Base-by-base conservation (phyloP, 176 grass and related monocot genomes). In the Echinochloa phyllopogon region DNA sequence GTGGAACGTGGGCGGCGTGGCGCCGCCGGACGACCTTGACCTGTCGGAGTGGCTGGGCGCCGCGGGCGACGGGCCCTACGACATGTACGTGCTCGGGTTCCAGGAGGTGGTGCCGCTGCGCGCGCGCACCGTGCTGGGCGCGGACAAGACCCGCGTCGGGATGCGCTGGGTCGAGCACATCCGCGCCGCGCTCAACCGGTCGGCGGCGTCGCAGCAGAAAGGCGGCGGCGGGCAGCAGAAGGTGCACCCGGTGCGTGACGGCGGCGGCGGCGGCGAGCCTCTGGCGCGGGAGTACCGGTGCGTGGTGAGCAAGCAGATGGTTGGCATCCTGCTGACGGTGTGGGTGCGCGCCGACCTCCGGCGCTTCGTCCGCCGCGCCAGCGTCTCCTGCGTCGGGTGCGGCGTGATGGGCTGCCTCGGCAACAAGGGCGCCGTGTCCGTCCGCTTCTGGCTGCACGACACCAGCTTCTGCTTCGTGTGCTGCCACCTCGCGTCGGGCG, bases 301-400 rank as follows among this genome's bases (percentile, higher is more conserved):
- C 88, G 82, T 96, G 62, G 87, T 94, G 71, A 96, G 93, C 86
- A 99, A 99, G 91, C 96, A 99, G 85, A 99, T 99, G 96, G 93
- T 96, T 21, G 96, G 96, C 59, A 92, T 99, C 87, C 85, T 94
- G 58, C 82, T 91, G 43, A 90, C 91, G 1, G 88, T 99, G 21
- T 99, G 96, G 96, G 87, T 92, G 20, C 92, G 93, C 85, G 81
- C 65, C 36, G 91, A 96, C 77, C 93, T 99, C 69, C 74, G 60
- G 50, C 85, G 87, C 33, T 87, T 87, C 77, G 58, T 96, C 13
- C 92, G 85, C 42, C 88, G 89, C 65, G 68, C 89, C 57, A 94
- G 91, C 83, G 93, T 99, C 36, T 91, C 94, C 56, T 94, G 89
- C 86, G 74, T 99, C 27, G 93, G 96, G 6, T 99, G 96, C 51